These are phyloP conservation scores for Eustoma russellianum DNA, from an alignment of 257 asterid species.

Conservation along the genomic window DNA sequence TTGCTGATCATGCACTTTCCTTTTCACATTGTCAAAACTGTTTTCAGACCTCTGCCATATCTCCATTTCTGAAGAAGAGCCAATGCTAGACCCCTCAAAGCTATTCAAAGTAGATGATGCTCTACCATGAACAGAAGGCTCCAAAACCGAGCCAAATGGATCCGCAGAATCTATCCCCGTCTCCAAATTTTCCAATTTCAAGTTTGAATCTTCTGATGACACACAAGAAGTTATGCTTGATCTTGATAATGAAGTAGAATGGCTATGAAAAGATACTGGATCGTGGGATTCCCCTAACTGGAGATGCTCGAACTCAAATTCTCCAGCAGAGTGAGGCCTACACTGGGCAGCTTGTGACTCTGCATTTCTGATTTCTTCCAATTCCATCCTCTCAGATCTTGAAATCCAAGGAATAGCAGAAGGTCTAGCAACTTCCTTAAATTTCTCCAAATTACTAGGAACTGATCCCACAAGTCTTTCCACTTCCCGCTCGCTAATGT, in stretches of 20 bases:
- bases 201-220: conserved; percentile 25
- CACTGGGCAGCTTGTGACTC: conserved; percentile 21
- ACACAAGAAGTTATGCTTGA: conserved; percentile 10
- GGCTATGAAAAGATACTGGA: conserved; percentile 7
- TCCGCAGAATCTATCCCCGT: conserved; percentile 12
- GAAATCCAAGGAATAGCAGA: conserved; percentile 37
- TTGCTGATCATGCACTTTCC: conserved; percentile 18
- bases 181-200: conserved; percentile 19
- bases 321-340: conserved; percentile 55
- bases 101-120: conserved; percentile 10
- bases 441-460: conserved; percentile 52
- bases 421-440: conserved; percentile 41
- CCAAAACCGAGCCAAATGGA: too few species aligned
- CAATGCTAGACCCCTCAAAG: conserved; percentile 19
- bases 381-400: conserved; percentile 35
- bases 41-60: conserved; percentile 14
- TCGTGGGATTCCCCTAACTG: conserved; percentile 23
- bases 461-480: conserved; percentile 36
- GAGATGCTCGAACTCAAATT: conserved; percentile 39
- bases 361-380: conserved; percentile 14
- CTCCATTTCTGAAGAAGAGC: conserved; percentile 29
- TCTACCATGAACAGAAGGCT: conserved; percentile 16
- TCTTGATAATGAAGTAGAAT: conserved; percentile 9
- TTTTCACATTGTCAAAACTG: conserved; percentile 9
- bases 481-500: conserved; percentile 21